These are phyloP conservation scores for Trichoderma koningiopsis DNA, from an alignment of 2,329 filamentous ascomycete species.

Conservation along the genomic window DNA sequence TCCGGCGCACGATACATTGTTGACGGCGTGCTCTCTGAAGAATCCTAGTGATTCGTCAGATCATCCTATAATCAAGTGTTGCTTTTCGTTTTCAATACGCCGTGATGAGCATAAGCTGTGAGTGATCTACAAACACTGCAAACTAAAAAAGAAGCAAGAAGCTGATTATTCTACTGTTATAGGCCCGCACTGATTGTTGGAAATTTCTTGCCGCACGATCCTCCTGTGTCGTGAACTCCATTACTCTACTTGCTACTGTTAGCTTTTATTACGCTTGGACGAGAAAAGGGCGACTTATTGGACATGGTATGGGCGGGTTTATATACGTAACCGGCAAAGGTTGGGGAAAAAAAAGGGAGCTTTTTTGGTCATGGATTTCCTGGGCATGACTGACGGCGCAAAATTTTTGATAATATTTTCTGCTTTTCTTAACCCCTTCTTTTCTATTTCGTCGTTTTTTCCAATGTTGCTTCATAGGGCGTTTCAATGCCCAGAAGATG, in stretches of 20 bases:
- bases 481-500: neutral
- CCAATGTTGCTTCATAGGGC: neutral
- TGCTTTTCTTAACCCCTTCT: neutral
- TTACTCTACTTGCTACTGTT: neutral
- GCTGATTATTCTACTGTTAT: slow-evolving; percentile 12
- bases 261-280: neutral
- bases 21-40: slow-evolving; percentile 91
- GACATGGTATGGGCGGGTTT: neutral
- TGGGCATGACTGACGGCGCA: slow-evolving; percentile 10
- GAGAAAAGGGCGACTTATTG: neutral
- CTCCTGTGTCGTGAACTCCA: slow-evolving; percentile 36
- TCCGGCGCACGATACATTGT: slow-evolving; percentile 85
- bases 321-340: neutral
- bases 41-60: slow-evolving; percentile 71
- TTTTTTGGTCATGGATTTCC: neutral
- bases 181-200: slow-evolving; percentile 94
- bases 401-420: neutral
- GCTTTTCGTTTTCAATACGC: slow-evolving; percentile 96
- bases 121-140: slow-evolving; percentile 42
- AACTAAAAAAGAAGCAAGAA: neutral
- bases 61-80: slow-evolving; percentile 80
- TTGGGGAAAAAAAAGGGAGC: neutral
- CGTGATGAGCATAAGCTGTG: slow-evolving; percentile 96
- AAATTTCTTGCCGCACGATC: slow-evolving; percentile 90
- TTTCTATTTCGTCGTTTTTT: too few relatives aligned